These are phyloP conservation scores for Phytophthora litchii DNA, from an alignment of 352 stramenopile species.

Conservation along the genomic window DNA sequence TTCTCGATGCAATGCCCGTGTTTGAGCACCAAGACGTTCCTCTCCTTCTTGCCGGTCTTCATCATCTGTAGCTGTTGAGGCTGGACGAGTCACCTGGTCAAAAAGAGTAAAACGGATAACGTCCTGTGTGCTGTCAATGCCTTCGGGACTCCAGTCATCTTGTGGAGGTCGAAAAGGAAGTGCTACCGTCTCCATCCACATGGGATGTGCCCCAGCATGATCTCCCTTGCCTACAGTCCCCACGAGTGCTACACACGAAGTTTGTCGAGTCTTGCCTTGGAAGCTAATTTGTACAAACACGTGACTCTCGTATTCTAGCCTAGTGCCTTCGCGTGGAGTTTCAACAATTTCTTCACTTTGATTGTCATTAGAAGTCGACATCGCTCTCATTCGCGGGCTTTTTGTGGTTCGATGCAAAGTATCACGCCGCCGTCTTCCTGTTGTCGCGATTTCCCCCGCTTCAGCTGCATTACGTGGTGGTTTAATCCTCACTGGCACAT, in stretches of 20 bases:
- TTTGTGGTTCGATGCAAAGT: constrained; percentile 31
- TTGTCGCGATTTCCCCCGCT: constrained; percentile 14
- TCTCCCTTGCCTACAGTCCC: constrained; percentile 11
- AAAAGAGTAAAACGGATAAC: constrained; percentile 88
- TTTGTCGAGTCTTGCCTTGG: constrained; percentile 76
- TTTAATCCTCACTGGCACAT: constrained; percentile 69
- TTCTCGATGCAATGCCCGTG: constrained; percentile 63
- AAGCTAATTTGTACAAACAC: constrained; percentile 88
- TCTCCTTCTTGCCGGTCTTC: constrained; percentile 43
- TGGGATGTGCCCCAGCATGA: constrained; percentile 45
- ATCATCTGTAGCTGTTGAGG: constrained; percentile 11
- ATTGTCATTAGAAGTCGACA: neutral
- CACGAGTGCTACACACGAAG: constrained; percentile 43
- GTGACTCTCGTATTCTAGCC: constrained; percentile 48
- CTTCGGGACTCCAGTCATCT: constrained; percentile 81
- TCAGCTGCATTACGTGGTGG: constrained; percentile 14
- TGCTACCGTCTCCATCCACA: constrained; percentile 93
- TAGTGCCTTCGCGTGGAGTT: constrained; percentile 10
- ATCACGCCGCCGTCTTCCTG: constrained; percentile 18
- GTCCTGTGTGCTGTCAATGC: constrained; percentile 75
- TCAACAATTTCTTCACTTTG: constrained; percentile 21
- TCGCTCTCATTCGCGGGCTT: constrained; percentile 17
- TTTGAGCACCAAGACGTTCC: constrained; percentile 26
- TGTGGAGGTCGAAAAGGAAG: constrained; percentile 87
- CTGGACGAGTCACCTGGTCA: constrained; percentile 76